Evolutionary conservation across 306 rosid genomes (phyloP), one percentile per base, ranked within the genome.

Genomic region (Glycine latifolia): DNA sequence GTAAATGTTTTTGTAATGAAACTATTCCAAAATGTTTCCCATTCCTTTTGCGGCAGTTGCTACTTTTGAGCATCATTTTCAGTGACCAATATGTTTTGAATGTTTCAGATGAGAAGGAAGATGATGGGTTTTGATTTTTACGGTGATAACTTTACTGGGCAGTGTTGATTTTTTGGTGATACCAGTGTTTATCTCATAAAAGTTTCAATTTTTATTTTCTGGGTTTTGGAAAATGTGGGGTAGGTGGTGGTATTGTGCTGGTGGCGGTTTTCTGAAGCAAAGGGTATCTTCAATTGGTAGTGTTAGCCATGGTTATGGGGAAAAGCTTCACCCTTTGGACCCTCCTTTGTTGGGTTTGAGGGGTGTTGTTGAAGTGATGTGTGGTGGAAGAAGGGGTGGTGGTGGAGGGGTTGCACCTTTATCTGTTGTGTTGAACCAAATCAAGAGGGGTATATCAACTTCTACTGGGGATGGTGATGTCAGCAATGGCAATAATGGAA

Each of bases 151-250:
- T 5, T 49, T 56, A 11, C 16, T 68, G 65, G 79, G 78, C 7
- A 14, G 67, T 56, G 16, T 60, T 65, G 9, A 58, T 20, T 76
- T 83, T 86, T 67, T 41, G 0, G 39, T 81, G 7, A 14, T 33
- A 48, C 11, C 48, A 7, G 47, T 33, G 14, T 78, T 44, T 71
- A 15, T 33, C 33, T 12, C 39, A 55, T 6, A 73, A 73, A 26
- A 77, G 72, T 53, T 81, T 12, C 33, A 10, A 46, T 81, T 67
- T 79, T 80, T 79, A 4, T 39, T 11, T 49, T 73, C 72, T 58
- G 52, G 69, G 75, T 46, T 63, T 56, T 71, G 61, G 10, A 83
- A 78, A 60, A 84, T 87, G 90, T 87, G 86, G 88, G 85, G 85
- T 70, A 84, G 90, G 78, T 84, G 88, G 87, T 79, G 86, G 83